Evolutionary conservation across 495 filamentous ascomycete species (phyloP), one percentile per base, ranked within the genome.

Genomic region (Penicillium psychrofluorescens): DNA sequence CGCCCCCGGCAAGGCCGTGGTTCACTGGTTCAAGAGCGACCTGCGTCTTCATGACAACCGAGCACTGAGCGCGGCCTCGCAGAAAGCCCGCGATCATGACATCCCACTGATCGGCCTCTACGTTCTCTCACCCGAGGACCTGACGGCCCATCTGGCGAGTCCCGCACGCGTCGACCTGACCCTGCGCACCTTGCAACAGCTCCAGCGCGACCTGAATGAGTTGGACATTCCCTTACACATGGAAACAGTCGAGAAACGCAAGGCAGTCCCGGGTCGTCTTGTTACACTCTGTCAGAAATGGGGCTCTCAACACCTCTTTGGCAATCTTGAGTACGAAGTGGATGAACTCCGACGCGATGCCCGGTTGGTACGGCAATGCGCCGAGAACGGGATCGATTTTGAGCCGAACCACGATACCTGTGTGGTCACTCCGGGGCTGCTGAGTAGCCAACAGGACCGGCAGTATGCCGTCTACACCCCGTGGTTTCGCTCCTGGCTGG

Each of bases 1-100:
- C 3, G 44, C 57, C 8, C 64, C 76, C 2, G 75, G 75, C 30
- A 68, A 77, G 27, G 80, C 83, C 0, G 87, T 95, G 0, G 78
- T 95, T 6, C 86, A 95, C 65, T 95, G 90, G 90, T 95, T 90
- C 67, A 92, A 94, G 61, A 80, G 78, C 44, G 90, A 95, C 60
- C 63, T 95, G 38, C 72, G 90, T 6, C 70, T 76, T 1, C 53
- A 64, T 6, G 90, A 95, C 54, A 95, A 95, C 53, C 81, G 81
- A 12, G 80, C 80, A 0, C 58, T 95, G 36, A 70, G 75, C 49
- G 58, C 77, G 46, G 90, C 90, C 3, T 81, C 74, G 35, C 67
- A 81, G 48, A 78, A 78, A 41, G 86, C 87, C 0, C 77, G 72
- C 40, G 74, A 78, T 27, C 64, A 79, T 11, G 71, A 75, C 0